Base-by-base conservation (phyloP, 176 grass and related monocot species). In the Aegilops longissima region DNA sequence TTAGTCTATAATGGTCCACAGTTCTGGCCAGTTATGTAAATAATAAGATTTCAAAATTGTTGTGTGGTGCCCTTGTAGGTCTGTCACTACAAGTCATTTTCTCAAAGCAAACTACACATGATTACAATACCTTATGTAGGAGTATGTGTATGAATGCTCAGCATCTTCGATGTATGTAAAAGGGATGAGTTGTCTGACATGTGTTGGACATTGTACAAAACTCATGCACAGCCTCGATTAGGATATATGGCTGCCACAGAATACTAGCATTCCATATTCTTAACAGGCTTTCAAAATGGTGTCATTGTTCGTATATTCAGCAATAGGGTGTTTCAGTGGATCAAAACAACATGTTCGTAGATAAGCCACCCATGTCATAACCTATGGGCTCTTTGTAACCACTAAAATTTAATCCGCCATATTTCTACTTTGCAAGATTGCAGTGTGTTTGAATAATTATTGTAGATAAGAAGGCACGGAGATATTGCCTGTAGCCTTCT, bases 401-500 rank as follows among this genome's bases (percentile, higher is more conserved):
- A 40, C 56, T 52, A 82, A 77, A 82, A 54, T 63, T 90, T 62
- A 29, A 61, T 84, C 18, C 65, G 67, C 56, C 3, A 35, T 77
- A 44, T 80, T 62, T 70, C 59, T 76, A 77, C 39, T 30, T 81
- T 20, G 58, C 25, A 69, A 75, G 24, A 66, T 49, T 66, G 61
- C 17, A 81, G 10, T 49, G 54, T 27, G 61, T 29, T 35, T 81
- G 5, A 25, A 21, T 63, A 79, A 21, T 31, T 80, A 29, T 88
- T 47, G 39, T 62, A 58, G 61, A 90, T 20, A 82, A 4, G 24
- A 75, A 78, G 75, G 39, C 25, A 51, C 62, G 49, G 20, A 84
- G 38, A 80, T 40, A 91, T 92, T 95, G 69, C 96, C 90, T 94
- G 90, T 98, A 98, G 62, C 90, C 96, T 88, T 98, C 93, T 80